phyloP scores from a whole-genome alignment of 495 filamentous ascomycete genomes.

The Poronia punctata region DNA sequence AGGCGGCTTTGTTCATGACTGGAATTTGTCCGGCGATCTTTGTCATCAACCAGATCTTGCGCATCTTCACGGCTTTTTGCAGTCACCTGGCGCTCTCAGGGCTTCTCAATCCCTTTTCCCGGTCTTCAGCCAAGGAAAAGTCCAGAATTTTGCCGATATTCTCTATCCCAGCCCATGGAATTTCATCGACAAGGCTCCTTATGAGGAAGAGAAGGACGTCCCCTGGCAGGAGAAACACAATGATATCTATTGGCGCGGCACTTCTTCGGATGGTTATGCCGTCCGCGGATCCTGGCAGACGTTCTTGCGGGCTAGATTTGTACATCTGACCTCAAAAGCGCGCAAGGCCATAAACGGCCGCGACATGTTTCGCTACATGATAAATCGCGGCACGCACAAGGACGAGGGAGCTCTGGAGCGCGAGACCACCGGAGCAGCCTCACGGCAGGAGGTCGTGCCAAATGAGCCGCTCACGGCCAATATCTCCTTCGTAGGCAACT shows the following conservation, averaged over 20 bases:
- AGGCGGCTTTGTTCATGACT: slow-evolving; percentile 59
- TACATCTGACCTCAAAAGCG: slow-evolving; percentile 49
- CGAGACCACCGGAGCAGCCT: neutral
- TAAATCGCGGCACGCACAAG: slow-evolving; percentile 2
- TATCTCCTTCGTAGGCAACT: slow-evolving; percentile 35
- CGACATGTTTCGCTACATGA: slow-evolving; percentile 11
- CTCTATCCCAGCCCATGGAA: slow-evolving; percentile 57
- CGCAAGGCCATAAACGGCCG: slow-evolving; percentile 7
- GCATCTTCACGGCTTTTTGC: slow-evolving; percentile 61
- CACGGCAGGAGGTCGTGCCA: neutral
- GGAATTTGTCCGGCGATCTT: slow-evolving; percentile 54
- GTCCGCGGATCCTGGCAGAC: slow-evolving; percentile 31
- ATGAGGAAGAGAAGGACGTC: slow-evolving; percentile 46
- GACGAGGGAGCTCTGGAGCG: slow-evolving; percentile 2
- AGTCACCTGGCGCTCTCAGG: slow-evolving; percentile 55
- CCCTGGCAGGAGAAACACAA: slow-evolving; percentile 47
- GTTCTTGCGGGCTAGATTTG: slow-evolving; percentile 53
- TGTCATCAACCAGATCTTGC: slow-evolving; percentile 77
- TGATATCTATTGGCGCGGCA: slow-evolving; percentile 59
- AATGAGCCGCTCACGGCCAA: slow-evolving; percentile 13
- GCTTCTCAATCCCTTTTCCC: slow-evolving; percentile 58
- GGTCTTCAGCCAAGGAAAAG: slow-evolving; percentile 66
- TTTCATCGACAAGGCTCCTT: slow-evolving; percentile 54
- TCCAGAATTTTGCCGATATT: slow-evolving; percentile 58
- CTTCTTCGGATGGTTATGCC: slow-evolving; percentile 29